Conservation (phyloP, 2,329 filamentous ascomycete genomes). For the Botrytis galanthina region DNA sequence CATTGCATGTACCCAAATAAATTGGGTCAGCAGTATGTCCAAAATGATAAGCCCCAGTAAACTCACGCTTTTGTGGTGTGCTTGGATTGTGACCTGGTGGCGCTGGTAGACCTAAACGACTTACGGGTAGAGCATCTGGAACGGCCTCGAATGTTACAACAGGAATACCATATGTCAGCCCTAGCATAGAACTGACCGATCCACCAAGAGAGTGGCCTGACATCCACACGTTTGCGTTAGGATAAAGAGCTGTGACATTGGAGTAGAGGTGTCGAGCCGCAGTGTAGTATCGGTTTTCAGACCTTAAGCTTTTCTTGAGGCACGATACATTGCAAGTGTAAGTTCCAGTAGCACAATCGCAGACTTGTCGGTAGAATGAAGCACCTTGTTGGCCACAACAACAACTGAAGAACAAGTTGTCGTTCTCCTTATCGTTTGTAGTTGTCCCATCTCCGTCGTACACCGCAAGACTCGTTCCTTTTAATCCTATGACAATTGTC, state of each 20-base stretch:
- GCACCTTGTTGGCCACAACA: slow-evolving; percentile 94
- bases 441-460: slow-evolving; percentile 98
- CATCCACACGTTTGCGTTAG: slow-evolving; percentile 80
- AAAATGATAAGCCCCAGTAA: slow-evolving; percentile 83
- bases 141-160: slow-evolving; percentile 92
- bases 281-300: slow-evolving; percentile 89
- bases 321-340: slow-evolving; percentile 94
- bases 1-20: slow-evolving; percentile 91
- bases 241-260: slow-evolving; percentile 88
- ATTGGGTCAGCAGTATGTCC: slow-evolving; percentile 95
- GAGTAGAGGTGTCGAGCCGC: slow-evolving; percentile 86
- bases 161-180: slow-evolving; percentile 85
- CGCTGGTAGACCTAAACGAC: slow-evolving; percentile 77
- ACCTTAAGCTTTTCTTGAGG: slow-evolving; percentile 67
- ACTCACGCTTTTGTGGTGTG: slow-evolving; percentile 66
- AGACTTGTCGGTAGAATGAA: slow-evolving; percentile 87
- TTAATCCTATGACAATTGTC: slow-evolving; percentile 87
- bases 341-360: slow-evolving; percentile 83
- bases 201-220: slow-evolving; percentile 91
- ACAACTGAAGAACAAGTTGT: slow-evolving; percentile 97
- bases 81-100: slow-evolving; percentile 75
- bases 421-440: slow-evolving; percentile 95
- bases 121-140: slow-evolving; percentile 83
- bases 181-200: slow-evolving; percentile 81
- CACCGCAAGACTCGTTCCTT: slow-evolving; percentile 85